phyloP scores from a whole-genome alignment of 1,139 yeast genomes.

The Geotrichum citri-aurantii region DNA sequence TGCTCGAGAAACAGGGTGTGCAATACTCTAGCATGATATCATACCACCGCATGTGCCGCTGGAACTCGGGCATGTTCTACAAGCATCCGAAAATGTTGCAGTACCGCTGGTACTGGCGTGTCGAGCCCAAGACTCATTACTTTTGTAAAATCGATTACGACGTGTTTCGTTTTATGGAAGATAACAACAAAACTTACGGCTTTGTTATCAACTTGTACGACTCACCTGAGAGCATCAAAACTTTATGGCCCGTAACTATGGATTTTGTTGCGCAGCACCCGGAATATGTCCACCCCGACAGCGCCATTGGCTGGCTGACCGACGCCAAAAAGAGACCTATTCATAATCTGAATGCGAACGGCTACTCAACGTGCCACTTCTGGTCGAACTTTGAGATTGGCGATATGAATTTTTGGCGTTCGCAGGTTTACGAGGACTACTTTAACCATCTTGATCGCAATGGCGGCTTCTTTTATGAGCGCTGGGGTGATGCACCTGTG shows the following conservation, averaged over 20 bases:
- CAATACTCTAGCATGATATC: conserved; percentile 54
- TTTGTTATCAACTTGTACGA: conserved; percentile 54
- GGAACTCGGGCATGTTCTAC: conserved; percentile 54
- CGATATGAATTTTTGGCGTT: conserved; percentile 70
- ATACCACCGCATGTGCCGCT: conserved; percentile 70
- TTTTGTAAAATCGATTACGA: conserved; percentile 61
- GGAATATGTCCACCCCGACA: conserved; percentile 54
- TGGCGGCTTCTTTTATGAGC: conserved; percentile 79
- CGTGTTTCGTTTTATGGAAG: conserved; percentile 61
- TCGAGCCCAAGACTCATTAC: conserved; percentile 61
- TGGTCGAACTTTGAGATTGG: conserved; percentile 85
- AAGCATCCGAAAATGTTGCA: conserved; percentile 51
- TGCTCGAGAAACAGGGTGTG: conserved; percentile 41
- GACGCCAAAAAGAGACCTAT: conserved; percentile 23
- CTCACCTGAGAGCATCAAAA: conserved; percentile 50
- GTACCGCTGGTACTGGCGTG: conserved; percentile 61
- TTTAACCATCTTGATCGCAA: conserved; percentile 56
- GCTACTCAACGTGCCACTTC: conserved; percentile 77
- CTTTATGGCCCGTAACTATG: conserved; percentile 44
- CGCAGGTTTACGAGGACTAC: conserved; percentile 60
- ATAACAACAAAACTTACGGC: conserved; percentile 36
- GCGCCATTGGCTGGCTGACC: conserved; percentile 40
- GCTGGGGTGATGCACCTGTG: conserved; percentile 94
- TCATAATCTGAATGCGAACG: conserved; percentile 41
- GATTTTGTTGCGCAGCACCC: conserved; percentile 50